Conservation (phyloP, 192 early-diverging fungal species). For the Piromyces sp. region DNA sequence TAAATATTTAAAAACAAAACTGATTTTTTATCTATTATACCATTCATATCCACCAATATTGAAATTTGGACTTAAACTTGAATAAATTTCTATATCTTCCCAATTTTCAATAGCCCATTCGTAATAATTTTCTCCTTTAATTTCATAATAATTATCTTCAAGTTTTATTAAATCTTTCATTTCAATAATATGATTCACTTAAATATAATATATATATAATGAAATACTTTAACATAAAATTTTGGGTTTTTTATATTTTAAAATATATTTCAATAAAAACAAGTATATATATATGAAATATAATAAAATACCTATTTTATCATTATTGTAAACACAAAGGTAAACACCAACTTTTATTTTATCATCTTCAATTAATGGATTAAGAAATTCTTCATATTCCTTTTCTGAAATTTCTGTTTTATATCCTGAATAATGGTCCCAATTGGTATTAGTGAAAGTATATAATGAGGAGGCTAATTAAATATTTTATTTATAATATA, state of each 20-base stretch:
- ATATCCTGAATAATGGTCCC: not conserved
- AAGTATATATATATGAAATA: too few relatives aligned
- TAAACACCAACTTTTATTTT: not conserved
- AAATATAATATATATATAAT: too few relatives aligned
- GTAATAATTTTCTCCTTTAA: not conserved
- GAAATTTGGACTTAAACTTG: not conserved
- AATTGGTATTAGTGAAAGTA: not conserved
- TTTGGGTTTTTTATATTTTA: too few relatives aligned
- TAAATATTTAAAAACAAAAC: too few relatives aligned
- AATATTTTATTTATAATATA: too few relatives aligned
- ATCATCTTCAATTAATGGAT: not conserved
- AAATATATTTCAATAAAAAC: too few relatives aligned
- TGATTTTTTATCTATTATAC: too few relatives aligned
- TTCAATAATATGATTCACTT: not conserved
- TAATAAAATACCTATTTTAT: not conserved
- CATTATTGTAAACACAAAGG: not conserved
- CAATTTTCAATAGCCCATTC: not conserved
- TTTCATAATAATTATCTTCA: not conserved
- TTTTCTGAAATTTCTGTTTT: not conserved
- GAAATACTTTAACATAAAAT: too few relatives aligned
- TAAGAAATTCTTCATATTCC: not conserved
- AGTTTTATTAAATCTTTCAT: not conserved
- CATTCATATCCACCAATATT: not conserved
- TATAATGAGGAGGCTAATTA: not conserved
- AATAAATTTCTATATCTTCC: not conserved